Evolutionary conservation across 805 yeast species (phyloP).

Genomic region (Spathaspora girioi): DNA sequence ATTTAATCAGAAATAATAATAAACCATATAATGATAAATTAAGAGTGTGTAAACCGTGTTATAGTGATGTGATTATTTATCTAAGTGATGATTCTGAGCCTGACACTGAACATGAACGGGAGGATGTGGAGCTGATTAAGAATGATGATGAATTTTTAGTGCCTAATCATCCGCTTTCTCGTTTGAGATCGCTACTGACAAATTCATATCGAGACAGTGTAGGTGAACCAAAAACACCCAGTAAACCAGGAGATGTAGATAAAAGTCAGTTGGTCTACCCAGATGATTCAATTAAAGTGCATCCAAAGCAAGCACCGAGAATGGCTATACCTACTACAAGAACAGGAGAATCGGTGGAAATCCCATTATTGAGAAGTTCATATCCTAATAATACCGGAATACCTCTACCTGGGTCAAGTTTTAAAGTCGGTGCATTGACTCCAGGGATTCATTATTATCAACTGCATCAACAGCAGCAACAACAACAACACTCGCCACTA

Average conservation of each 20-base stretch:
- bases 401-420: constrained; percentile 2
- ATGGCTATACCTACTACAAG: constrained; percentile 83
- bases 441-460: constrained; percentile 4
- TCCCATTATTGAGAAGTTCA: constrained; percentile 39
- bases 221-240: constrained; percentile 3
- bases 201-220: constrained; percentile 14
- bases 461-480: not conserved
- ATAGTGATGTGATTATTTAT: constrained; percentile 62
- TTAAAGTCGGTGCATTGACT: not conserved
- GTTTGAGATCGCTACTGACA: constrained; percentile 25
- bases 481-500: not conserved
- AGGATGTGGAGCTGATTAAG: constrained; percentile 34
- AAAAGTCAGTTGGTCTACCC: constrained; percentile 5
- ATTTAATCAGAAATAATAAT: constrained; percentile 2
- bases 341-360: constrained; percentile 75
- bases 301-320: constrained; percentile 28
- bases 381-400: constrained; percentile 9
- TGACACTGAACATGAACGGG: constrained; percentile 11
- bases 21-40: constrained; percentile 62
- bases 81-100: constrained; percentile 59
- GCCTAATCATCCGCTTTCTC: constrained; percentile 24
- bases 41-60: constrained; percentile 76
- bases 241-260: not conserved
- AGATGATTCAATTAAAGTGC: constrained; percentile 13
- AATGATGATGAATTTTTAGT: constrained; percentile 18